Evolutionary conservation across 495 filamentous ascomycete species (phyloP).

Genomic region (Penicillium arizonense): DNA sequence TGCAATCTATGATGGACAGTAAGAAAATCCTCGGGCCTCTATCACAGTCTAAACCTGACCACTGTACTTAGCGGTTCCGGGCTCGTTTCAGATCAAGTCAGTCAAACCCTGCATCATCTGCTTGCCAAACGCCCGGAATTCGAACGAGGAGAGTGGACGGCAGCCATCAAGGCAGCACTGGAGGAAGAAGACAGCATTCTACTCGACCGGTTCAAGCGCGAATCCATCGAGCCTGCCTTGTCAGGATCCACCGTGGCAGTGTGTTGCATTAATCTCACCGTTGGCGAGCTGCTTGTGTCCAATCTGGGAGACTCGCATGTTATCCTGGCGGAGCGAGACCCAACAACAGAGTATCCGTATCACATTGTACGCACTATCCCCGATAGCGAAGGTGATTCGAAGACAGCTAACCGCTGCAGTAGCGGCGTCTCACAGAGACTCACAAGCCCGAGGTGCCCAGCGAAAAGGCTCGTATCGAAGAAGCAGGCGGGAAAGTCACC

Average conservation of each 20-base stretch:
- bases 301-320: constrained; percentile 45
- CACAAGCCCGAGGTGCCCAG: constrained; percentile 36
- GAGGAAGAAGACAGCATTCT: constrained; percentile 39
- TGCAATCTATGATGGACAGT: constrained; percentile 45
- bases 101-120: constrained; percentile 25
- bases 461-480: constrained; percentile 35
- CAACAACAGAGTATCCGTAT: constrained; percentile 27
- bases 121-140: constrained; percentile 33
- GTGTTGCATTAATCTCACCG: constrained; percentile 36
- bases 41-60: background rate
- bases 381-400: background rate
- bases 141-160: constrained; percentile 27
- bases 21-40: constrained; percentile 9
- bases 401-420: constrained; percentile 1
- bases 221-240: constrained; percentile 24
- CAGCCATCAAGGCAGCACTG: constrained; percentile 33
- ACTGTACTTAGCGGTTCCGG: constrained; percentile 29
- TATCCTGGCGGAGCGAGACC: constrained; percentile 33
- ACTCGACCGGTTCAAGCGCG: constrained; percentile 25
- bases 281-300: constrained; percentile 33
- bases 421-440: constrained; percentile 36
- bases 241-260: constrained; percentile 39
- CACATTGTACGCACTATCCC: constrained; percentile 23
- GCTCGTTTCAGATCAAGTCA: constrained; percentile 35
- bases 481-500: constrained; percentile 34